Evolutionary conservation across 371 early-diverging fungal genomes (phyloP).

Genomic region (Syncephalastrum monosporum): DNA sequence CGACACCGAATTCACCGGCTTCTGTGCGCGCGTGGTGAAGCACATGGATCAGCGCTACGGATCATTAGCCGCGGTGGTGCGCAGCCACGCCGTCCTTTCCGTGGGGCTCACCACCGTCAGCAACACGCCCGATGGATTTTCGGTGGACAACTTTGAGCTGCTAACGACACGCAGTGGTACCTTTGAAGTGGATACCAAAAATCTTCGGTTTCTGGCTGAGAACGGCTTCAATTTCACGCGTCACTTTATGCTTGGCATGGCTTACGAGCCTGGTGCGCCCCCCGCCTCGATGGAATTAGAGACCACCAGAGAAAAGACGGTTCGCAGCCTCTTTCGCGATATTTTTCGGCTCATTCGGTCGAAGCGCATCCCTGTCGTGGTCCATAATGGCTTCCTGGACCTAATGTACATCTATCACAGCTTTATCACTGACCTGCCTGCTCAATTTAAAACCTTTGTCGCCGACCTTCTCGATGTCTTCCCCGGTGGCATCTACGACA

Average conservation of each 20-base stretch:
- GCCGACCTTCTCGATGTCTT: conserved; percentile 76
- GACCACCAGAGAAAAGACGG: conserved; percentile 1
- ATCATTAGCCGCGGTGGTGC: conserved; percentile 63
- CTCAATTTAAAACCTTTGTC: conserved; percentile 62
- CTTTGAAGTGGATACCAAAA: conserved; percentile 61
- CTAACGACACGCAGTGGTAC: conserved; percentile 25
- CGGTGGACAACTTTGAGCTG: conserved; percentile 26
- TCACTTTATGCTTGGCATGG: conserved; percentile 74
- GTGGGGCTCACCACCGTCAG: conserved; percentile 67
- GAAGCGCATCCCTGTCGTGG: conserved; percentile 60
- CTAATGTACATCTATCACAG: conserved; percentile 85
- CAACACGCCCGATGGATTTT: conserved; percentile 4
- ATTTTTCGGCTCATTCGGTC: conserved; percentile 25
- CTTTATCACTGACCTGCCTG: conserved; percentile 78
- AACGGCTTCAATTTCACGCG: conserved; percentile 84
- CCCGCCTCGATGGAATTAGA: too few species aligned
- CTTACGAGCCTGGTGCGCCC: conserved; percentile 53
- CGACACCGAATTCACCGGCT: conserved; percentile 90
- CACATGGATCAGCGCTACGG: conserved; percentile 77
- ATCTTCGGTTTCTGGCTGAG: conserved; percentile 75
- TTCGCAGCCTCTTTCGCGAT: conserved; percentile 31
- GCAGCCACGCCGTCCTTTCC: conserved; percentile 73
- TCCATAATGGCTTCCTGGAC: conserved; percentile 93
- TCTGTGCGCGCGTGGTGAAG: conserved; percentile 39
- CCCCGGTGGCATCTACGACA: conserved; percentile 86